phyloP scores from a whole-genome alignment of 129 eudicot genomes.

The Lactuca sativa region DNA sequence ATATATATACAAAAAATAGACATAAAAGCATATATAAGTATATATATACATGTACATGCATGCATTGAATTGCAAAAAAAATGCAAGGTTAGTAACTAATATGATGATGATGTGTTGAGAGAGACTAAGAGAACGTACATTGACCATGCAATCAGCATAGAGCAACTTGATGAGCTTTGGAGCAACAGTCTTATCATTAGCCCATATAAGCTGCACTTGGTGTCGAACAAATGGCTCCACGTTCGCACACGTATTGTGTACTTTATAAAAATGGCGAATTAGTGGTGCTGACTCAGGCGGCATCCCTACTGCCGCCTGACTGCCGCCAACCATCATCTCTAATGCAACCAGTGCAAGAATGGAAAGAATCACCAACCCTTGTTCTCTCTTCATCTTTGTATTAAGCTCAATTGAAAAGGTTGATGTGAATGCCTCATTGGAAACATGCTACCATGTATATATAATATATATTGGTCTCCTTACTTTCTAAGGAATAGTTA shows the following conservation, averaged over 20 bases:
- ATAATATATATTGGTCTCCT: slow-evolving; percentile 18
- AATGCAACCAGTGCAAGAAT: slow-evolving; percentile 41
- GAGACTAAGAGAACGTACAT: slow-evolving; percentile 41
- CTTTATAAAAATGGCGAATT: slow-evolving; percentile 68
- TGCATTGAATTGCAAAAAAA: background rate
- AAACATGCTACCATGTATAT: slow-evolving; percentile 22
- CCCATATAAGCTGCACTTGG: slow-evolving; percentile 52
- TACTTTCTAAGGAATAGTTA: slow-evolving; percentile 12
- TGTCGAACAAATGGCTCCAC: slow-evolving; percentile 65
- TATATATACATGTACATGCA: background rate
- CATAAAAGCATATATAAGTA: background rate
- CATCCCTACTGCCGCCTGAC: slow-evolving; percentile 50
- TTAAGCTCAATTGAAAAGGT: slow-evolving; percentile 1
- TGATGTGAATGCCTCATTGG: slow-evolving; percentile 26
- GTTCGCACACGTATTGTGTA: slow-evolving; percentile 62
- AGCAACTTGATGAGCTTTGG: slow-evolving; percentile 79
- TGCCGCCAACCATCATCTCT: slow-evolving; percentile 26
- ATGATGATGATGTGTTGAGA: background rate
- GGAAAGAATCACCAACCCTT: slow-evolving; percentile 22
- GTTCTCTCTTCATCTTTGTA: slow-evolving; percentile 35
- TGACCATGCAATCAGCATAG: slow-evolving; percentile 88
- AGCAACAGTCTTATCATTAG: slow-evolving; percentile 46
- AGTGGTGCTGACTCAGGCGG: slow-evolving; percentile 53
- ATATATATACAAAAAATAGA: background rate
- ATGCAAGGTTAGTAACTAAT: background rate